Base-by-base conservation (phyloP, 805 yeast genomes). In the Spathaspora boniae region DNA sequence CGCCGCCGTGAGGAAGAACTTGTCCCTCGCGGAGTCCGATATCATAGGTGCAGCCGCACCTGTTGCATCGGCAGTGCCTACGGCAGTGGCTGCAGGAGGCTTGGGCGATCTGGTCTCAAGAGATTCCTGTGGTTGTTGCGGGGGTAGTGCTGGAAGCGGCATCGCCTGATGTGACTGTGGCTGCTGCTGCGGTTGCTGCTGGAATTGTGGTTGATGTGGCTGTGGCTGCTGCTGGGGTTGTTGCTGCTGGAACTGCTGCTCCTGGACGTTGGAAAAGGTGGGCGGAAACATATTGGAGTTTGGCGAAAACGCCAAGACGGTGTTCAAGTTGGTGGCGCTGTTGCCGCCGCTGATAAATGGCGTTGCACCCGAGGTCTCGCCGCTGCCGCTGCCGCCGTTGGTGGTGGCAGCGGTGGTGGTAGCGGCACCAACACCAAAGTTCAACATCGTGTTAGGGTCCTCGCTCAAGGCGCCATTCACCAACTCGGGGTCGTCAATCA, bases 1-100 rank as follows among this genome's bases (percentile, higher is more conserved):
- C 0, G 97, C 97, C 0, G 98, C 98, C 0, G 97, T 91, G 32
- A 91, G 63, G 63, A 91, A 89, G 60, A 91, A 91, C 58, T 88
- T 88, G 54, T 89, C 97, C 44, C 87, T 73, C 1, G 96, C 95
- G 2, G 93, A 80, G 37, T 85, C 91, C 0, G 81, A 74, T 4
- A 76, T 68, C 26, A 65, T 60, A 2, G 73, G 73, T 34, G 60
- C n/a, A n/a, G n/a, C n/a, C n/a, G n/a, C n/a, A n/a, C n/a, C n/a
- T n/a, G n/a, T 60, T 11, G 20, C 37, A 16, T 29, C 44, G 26
- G 30, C 20, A 18, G 21, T 27, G 19, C n/a, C 23, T 16, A 11
- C 23, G 9, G 25, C 29, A 21, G 37, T 19, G 16, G 16, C 16
- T 2, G 32, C n/a, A n/a, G n/a, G n/a, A n/a, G n/a, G n/a, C 28